phyloP scores from a whole-genome alignment of 2,329 filamentous ascomycete genomes.

The Nemania abortiva region DNA sequence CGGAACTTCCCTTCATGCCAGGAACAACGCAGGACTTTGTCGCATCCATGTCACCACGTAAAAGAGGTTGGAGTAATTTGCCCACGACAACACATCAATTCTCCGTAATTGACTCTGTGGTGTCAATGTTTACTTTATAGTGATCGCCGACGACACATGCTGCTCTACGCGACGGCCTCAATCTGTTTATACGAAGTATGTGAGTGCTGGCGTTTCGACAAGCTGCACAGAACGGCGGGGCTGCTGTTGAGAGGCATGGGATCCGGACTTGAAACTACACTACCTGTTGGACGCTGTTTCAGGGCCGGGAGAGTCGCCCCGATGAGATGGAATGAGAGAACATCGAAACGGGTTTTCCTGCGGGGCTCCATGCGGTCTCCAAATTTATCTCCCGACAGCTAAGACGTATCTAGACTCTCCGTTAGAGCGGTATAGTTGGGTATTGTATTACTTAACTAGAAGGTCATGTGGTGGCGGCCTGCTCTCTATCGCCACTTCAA shows the following conservation, averaged over 20 bases:
- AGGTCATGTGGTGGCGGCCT: conserved; percentile 7
- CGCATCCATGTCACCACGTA: conserved; percentile 4
- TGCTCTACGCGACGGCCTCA: conserved; percentile 5
- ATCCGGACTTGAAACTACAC: conserved; percentile 33
- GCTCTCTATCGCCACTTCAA: neutral
- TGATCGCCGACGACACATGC: neutral
- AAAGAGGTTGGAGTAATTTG: conserved; percentile 22
- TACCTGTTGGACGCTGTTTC: conserved; percentile 33
- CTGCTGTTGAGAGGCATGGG: conserved; percentile 12
- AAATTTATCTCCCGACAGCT: conserved; percentile 37
- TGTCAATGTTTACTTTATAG: neutral
- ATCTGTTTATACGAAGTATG: neutral
- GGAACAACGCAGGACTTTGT: conserved; percentile 20
- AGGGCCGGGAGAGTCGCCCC: conserved; percentile 29
- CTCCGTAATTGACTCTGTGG: neutral
- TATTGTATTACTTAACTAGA: conserved; percentile 4
- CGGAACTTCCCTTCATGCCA: conserved; percentile 26
- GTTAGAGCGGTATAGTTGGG: neutral
- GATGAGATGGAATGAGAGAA: conserved; percentile 28
- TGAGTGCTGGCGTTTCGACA: conserved; percentile 20
- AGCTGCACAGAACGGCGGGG: neutral
- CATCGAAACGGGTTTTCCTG: conserved; percentile 12
- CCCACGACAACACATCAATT: conserved; percentile 11
- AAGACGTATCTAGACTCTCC: conserved; percentile 7
- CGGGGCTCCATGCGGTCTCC: conserved; percentile 39